These are phyloP conservation scores for Moniliella sp. DNA, from an alignment of 1,284 basidiomycete species.

Conservation along the genomic window DNA sequence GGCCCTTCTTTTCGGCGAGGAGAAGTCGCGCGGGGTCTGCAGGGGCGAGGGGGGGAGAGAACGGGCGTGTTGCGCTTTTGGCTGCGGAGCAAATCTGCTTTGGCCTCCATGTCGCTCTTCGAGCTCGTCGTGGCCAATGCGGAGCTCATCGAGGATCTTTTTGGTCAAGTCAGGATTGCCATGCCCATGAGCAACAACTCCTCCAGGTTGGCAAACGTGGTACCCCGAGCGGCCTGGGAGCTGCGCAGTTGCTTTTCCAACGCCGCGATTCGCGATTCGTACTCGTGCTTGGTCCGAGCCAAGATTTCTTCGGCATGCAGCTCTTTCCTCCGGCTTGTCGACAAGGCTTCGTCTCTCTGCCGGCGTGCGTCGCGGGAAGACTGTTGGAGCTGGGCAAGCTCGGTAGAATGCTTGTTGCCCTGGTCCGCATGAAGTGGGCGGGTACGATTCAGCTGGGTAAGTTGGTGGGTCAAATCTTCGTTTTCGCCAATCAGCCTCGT, in stretches of 20 bases:
- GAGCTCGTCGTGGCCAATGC: slow-evolving; percentile 33
- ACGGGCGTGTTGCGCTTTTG: slow-evolving; percentile 6
- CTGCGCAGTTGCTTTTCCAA: slow-evolving; percentile 45
- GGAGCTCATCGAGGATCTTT: slow-evolving; percentile 47
- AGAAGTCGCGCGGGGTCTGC: too few species aligned
- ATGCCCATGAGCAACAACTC: slow-evolving; percentile 12
- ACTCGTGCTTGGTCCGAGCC: slow-evolving; percentile 47
- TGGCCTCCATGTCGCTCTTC: slow-evolving; percentile 25
- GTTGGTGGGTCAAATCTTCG: slow-evolving; percentile 59
- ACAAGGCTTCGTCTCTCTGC: slow-evolving; percentile 34
- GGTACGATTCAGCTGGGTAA: too few species aligned
- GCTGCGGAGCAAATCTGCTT: slow-evolving; percentile 14
- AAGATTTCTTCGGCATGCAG: slow-evolving; percentile 50
- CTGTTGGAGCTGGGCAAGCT: too few species aligned
- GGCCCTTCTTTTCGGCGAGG: slow-evolving; percentile 6
- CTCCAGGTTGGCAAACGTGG: slow-evolving; percentile 23
- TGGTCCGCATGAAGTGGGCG: too few species aligned
- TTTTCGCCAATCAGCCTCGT: slow-evolving; percentile 55
- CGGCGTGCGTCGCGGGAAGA: slow-evolving; percentile 12
- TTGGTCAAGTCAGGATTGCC: slow-evolving; percentile 45
- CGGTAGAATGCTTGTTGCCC: too few species aligned
- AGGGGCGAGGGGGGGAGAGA: too few species aligned
- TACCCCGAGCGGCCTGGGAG: slow-evolving; percentile 34
- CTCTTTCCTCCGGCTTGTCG: slow-evolving; percentile 44
- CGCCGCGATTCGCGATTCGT: slow-evolving; percentile 46